phyloP scores from a whole-genome alignment of 78 protist genomes.

The Dictyostelium capitatum region DNA sequence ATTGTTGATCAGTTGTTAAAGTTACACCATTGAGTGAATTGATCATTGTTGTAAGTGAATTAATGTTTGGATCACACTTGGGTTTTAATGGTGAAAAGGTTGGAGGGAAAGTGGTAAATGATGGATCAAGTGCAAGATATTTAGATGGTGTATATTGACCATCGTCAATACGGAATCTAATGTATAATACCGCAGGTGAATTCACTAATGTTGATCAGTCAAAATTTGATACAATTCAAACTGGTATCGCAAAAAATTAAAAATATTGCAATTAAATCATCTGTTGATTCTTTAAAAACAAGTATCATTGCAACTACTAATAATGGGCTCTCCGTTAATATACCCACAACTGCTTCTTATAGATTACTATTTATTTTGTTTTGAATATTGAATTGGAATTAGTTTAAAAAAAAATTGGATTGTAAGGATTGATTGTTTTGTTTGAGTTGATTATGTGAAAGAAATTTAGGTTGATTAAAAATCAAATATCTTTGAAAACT shows the following conservation, averaged over 20 bases:
- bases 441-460: no score
- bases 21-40: not conserved
- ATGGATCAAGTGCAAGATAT: not conserved
- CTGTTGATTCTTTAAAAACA: not conserved
- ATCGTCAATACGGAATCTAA: not conserved
- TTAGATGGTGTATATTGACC: not conserved
- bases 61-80: not conserved
- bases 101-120: not conserved
- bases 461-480: no score
- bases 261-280: not conserved
- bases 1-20: not conserved
- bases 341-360: not conserved
- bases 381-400: no score
- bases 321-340: not conserved
- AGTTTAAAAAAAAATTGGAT: no score
- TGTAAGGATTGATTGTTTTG: no score
- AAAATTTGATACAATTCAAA: not conserved
- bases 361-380: no score
- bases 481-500: no score
- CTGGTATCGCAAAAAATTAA: not conserved
- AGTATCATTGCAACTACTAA: not conserved
- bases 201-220: not conserved
- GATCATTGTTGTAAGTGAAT: not conserved
- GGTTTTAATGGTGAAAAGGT: not conserved
- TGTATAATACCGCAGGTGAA: not conserved